phyloP scores from a whole-genome alignment of 257 asterid genomes.

The Forsythia suspensa region DNA sequence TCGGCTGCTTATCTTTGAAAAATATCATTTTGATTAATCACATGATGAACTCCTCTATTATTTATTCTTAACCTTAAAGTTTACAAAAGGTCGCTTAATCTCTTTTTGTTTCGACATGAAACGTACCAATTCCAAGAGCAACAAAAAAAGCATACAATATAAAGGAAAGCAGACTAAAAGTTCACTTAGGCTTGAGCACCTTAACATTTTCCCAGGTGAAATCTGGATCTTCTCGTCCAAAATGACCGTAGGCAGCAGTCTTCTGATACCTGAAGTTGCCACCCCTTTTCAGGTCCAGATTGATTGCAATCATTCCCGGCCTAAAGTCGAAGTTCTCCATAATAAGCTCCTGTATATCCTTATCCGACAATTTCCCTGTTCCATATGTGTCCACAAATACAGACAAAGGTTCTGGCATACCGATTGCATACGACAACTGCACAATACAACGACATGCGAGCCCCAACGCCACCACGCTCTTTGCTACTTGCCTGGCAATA shows the following conservation, averaged over 20 bases:
- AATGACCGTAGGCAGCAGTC: slow-evolving; percentile 36
- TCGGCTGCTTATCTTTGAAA: not conserved
- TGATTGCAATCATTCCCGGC: slow-evolving; percentile 30
- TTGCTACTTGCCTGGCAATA: slow-evolving; percentile 26
- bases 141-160: not conserved
- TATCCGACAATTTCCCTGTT: slow-evolving; percentile 23
- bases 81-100: not conserved
- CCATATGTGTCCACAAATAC: slow-evolving; percentile 29
- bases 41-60: not conserved
- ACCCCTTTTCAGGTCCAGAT: slow-evolving; percentile 29
- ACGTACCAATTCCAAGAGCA: not conserved
- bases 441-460: slow-evolving; percentile 26
- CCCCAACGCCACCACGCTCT: slow-evolving; percentile 33
- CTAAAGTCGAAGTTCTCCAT: slow-evolving; percentile 32
- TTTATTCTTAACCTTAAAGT: not conserved
- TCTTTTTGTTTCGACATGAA: not conserved
- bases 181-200: slow-evolving; percentile 8
- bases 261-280: slow-evolving; percentile 35
- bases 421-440: slow-evolving; percentile 35
- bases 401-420: slow-evolving; percentile 28
- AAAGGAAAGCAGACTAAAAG: not conserved
- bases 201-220: slow-evolving; percentile 36
- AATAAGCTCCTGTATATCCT: slow-evolving; percentile 18
- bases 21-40: not conserved
- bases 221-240: slow-evolving; percentile 35